phyloP scores from a whole-genome alignment of 1,284 basidiomycete species.

The Somion occarium region DNA sequence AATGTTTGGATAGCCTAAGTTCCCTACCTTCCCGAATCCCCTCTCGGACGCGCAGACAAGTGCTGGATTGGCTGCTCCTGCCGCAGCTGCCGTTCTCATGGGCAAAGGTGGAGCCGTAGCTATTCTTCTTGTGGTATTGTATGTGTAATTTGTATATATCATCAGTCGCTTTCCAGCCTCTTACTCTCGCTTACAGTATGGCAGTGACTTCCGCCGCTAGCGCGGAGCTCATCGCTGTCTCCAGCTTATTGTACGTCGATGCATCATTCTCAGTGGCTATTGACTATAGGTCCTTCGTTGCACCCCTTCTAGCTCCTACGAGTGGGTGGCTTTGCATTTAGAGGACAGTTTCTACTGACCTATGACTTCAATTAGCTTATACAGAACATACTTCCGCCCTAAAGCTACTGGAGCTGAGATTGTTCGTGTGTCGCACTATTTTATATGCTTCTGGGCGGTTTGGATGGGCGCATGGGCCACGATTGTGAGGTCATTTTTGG shows the following conservation, averaged over 20 bases:
- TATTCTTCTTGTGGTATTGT: constrained; percentile 50
- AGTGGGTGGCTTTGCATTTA: constrained; percentile 28
- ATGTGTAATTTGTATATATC: constrained; percentile 16
- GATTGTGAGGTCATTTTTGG: constrained; percentile 29
- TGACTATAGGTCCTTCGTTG: not conserved
- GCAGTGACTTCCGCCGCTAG: constrained; percentile 58
- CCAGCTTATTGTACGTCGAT: constrained; percentile 43
- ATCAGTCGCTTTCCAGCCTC: not conserved
- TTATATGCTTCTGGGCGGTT: constrained; percentile 52
- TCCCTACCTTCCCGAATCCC: constrained; percentile 49
- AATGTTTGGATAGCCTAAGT: constrained; percentile 35
- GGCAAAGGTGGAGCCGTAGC: constrained; percentile 48
- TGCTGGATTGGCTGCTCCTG: constrained; percentile 49
- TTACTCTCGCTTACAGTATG: constrained; percentile 30
- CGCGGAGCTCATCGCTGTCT: constrained; percentile 59
- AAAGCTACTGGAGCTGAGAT: constrained; percentile 58
- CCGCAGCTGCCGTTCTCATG: constrained; percentile 46
- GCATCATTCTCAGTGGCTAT: constrained; percentile 4
- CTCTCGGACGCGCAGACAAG: constrained; percentile 44
- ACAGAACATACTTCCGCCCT: constrained; percentile 65
- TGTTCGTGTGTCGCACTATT: constrained; percentile 50
- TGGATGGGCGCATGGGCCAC: constrained; percentile 54
- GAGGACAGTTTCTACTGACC: constrained; percentile 5
- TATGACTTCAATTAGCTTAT: constrained; percentile 32
- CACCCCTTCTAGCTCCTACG: constrained; percentile 30